A percentile compares a stretch with the other conserved stretches of the same genome.
Conservation (phyloP, 2,329 filamentous ascomycete species). For the Didymella keratinophila region DNA sequence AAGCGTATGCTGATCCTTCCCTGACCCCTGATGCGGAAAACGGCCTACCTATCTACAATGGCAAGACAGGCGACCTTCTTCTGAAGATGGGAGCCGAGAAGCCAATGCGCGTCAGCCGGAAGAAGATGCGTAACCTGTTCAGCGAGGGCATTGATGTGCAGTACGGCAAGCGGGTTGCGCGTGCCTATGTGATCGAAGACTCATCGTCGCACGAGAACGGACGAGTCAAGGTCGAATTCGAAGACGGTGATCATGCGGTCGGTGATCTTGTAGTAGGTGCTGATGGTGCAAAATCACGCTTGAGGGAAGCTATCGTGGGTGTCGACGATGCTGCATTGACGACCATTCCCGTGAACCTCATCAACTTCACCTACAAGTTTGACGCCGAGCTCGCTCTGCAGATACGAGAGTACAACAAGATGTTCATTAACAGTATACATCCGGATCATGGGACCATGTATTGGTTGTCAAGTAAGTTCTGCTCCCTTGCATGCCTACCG, state of each 20-base stretch:
- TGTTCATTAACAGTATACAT: constrained; percentile 35
- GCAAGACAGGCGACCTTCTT: constrained; percentile 35
- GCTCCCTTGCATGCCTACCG: constrained; percentile 8
- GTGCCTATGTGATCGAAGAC: constrained; percentile 18
- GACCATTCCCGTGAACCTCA: constrained; percentile 29
- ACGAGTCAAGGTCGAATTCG: constrained; percentile 31
- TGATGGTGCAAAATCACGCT: constrained; percentile 31
- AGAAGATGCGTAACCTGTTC: constrained; percentile 36
- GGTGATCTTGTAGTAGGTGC: constrained; percentile 33
- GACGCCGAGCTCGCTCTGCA: constrained; percentile 23
- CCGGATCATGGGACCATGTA: constrained; percentile 36
- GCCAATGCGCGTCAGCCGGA: constrained; percentile 30
- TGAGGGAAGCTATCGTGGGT: constrained; percentile 29
- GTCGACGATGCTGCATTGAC: constrained; percentile 28
- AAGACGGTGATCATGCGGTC: constrained; percentile 27
- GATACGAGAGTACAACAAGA: constrained; percentile 27
- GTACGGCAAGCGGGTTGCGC: constrained; percentile 30
- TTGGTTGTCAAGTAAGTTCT: constrained; percentile 34
- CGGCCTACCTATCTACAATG: constrained; percentile 35
- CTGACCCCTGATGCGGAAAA: constrained; percentile 28
- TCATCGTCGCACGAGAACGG: constrained; percentile 17
- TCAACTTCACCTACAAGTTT: constrained; percentile 34
- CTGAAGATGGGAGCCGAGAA: constrained; percentile 33
- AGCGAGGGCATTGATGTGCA: constrained; percentile 32
- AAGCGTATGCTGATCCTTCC: constrained; percentile 34